Evolutionary conservation across 768 basidiomycete genomes (phyloP).

Genomic region (Ramaria rubella): DNA sequence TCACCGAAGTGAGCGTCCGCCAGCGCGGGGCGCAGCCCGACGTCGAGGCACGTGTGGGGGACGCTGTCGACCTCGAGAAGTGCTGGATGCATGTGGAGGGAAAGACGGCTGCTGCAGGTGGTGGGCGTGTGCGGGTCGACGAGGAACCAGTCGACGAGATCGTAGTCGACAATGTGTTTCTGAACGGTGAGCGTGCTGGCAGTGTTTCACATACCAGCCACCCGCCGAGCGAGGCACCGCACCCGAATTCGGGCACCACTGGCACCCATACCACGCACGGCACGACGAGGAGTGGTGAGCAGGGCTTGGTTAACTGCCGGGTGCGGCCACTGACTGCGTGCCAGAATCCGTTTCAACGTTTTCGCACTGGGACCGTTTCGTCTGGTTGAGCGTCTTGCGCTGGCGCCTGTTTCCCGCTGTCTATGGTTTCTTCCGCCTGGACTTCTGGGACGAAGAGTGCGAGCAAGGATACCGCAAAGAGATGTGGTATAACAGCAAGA

Average conservation of each 20-base stretch:
- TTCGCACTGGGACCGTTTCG: not conserved
- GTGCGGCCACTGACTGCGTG: constrained; percentile 7
- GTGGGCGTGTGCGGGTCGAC: not conserved
- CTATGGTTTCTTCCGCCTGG: constrained; percentile 1
- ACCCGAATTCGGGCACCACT: not conserved
- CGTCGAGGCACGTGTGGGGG: not conserved
- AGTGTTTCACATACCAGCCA: not conserved
- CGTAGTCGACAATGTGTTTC: constrained; percentile 11
- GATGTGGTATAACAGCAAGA: constrained; percentile 12
- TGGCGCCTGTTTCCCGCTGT: constrained; percentile 10
- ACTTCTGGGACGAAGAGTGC: constrained; percentile 5
- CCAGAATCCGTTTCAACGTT: not conserved
- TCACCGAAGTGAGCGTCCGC: not conserved
- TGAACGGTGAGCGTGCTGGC: not conserved
- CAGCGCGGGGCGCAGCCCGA: not conserved
- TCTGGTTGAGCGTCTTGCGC: not conserved
- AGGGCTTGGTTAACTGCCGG: not conserved
- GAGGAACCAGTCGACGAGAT: constrained; percentile 12
- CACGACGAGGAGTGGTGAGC: not conserved
- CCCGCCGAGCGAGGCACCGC: not conserved
- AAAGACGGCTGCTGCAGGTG: not conserved
- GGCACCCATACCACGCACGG: not conserved
- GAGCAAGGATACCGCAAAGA: constrained; percentile 10
- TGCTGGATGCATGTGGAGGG: constrained; percentile 5
- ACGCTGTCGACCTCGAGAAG: not conserved